Evolutionary conservation across 2,329 filamentous ascomycete species (phyloP).

Genomic region (Epichloe sp.): DNA sequence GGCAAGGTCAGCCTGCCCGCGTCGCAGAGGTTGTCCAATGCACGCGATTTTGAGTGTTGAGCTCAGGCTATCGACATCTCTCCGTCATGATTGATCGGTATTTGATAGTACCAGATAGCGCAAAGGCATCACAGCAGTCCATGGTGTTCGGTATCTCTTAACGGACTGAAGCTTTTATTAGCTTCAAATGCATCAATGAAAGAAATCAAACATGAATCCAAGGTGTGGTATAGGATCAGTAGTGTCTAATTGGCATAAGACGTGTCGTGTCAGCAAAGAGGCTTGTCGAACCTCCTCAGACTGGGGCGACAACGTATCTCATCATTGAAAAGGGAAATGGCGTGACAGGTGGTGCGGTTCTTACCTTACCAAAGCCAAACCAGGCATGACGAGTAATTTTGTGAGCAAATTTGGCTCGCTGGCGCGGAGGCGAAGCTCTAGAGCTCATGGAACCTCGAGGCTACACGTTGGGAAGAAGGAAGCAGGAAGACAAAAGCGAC

Average conservation of each 20-base stretch:
- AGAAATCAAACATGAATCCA: neutral
- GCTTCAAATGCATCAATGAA: neutral
- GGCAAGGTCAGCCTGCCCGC: neutral
- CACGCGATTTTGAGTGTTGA: constrained; percentile 2
- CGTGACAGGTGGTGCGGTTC: neutral
- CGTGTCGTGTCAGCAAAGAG: constrained; percentile 36
- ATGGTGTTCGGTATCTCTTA: neutral
- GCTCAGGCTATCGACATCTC: constrained; percentile 19
- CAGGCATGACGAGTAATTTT: neutral
- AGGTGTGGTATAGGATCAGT: constrained; percentile 24
- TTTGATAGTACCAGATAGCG: constrained; percentile 33
- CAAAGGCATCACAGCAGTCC: constrained; percentile 23
- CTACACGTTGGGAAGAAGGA: neutral
- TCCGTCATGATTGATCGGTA: constrained; percentile 30
- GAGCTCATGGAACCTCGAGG: neutral
- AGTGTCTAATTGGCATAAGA: constrained; percentile 44
- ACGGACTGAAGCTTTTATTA: constrained; percentile 1
- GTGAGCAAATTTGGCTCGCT: neutral
- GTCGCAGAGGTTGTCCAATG: no score
- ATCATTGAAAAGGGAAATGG: constrained; percentile 18
- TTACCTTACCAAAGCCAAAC: neutral
- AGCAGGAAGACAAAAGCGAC: fast-evolving
- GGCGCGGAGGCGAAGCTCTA: neutral
- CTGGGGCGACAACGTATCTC: constrained; percentile 37
- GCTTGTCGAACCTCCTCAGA: constrained; percentile 34